Percentiles rank a stretch among this genome's conserved stretches.
phyloP scores from a whole-genome alignment of 2,329 filamentous ascomycete species.

The Fusarium duplospermum region DNA sequence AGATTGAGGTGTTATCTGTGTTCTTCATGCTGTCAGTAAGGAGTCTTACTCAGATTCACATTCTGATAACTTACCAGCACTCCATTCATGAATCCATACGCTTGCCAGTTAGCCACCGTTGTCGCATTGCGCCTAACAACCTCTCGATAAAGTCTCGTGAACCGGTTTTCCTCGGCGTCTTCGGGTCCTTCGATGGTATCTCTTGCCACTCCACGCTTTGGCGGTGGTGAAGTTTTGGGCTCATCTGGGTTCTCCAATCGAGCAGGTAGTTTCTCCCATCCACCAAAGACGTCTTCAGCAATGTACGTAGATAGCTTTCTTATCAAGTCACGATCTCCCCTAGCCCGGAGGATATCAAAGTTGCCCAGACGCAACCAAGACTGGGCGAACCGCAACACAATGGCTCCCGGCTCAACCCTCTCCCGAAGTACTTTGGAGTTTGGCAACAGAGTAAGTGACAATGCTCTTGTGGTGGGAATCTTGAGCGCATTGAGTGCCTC shows the following conservation, averaged over 20 bases:
- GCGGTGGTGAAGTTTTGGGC: constrained; percentile 55
- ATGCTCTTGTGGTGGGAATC: constrained; percentile 87
- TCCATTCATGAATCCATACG: constrained; percentile 99
- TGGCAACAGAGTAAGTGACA: constrained; percentile 83
- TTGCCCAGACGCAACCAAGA: constrained; percentile 94
- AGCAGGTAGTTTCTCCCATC: constrained; percentile 86
- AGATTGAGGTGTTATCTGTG: constrained; percentile 95
- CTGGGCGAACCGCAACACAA: constrained; percentile 91
- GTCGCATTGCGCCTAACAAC: constrained; percentile 86
- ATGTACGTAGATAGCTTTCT: constrained; percentile 83
- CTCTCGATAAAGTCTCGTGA: constrained; percentile 86
- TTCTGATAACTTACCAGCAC: constrained; percentile 67
- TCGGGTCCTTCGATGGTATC: constrained; percentile 74
- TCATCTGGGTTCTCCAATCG: constrained; percentile 64
- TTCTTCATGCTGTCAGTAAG: constrained; percentile 64
- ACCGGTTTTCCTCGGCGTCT: constrained; percentile 83
- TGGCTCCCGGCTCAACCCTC: constrained; percentile 86
- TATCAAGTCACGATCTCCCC: constrained; percentile 81
- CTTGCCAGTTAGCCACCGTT: constrained; percentile 94
- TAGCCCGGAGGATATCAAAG: constrained; percentile 88
- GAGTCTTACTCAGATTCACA: neutral
- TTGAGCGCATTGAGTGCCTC: constrained; percentile 87
- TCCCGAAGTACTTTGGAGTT: constrained; percentile 81
- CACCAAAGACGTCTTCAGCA: constrained; percentile 86
- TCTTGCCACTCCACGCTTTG: constrained; percentile 64